Evolutionary conservation across 2,329 filamentous ascomycete species (phyloP).

Genomic region (Neonectria punicea): DNA sequence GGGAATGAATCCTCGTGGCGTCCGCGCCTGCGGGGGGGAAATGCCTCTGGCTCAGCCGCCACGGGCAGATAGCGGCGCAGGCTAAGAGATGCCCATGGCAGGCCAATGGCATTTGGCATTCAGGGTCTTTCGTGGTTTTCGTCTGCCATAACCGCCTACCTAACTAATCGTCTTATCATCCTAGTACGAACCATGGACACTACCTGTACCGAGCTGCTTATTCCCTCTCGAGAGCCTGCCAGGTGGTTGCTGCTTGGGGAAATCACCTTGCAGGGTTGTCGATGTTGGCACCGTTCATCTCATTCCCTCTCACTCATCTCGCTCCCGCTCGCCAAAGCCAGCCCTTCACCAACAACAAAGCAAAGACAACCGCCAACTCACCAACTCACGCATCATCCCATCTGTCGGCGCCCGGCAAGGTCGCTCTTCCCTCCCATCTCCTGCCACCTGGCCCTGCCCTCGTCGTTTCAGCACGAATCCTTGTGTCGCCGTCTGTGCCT

Average conservation of each 20-base stretch:
- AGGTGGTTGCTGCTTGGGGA: not conserved
- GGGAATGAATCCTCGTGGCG: not conserved
- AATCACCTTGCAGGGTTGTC: not conserved
- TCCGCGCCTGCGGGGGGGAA: not conserved
- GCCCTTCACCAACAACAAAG: not conserved
- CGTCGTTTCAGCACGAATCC: constrained; percentile 21
- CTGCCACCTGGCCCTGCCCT: not conserved
- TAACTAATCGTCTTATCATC: not conserved
- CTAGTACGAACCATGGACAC: no score
- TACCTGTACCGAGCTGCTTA: not conserved
- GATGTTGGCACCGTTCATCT: not conserved
- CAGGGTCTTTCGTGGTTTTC: not conserved
- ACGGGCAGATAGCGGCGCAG: not conserved
- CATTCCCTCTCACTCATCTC: not conserved
- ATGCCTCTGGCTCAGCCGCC: not conserved
- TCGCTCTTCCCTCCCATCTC: not conserved
- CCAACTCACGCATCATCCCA: constrained; percentile 1
- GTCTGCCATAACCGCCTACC: not conserved
- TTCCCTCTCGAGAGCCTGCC: not conserved
- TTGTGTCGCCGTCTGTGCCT: constrained; percentile 14
- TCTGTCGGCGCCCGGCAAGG: not conserved
- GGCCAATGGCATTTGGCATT: not conserved
- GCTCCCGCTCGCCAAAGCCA: not conserved
- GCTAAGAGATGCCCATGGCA: not conserved
- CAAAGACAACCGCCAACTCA: not conserved